Evolutionary conservation across 768 basidiomycete species (phyloP).

Genomic region (Russula emetica): DNA sequence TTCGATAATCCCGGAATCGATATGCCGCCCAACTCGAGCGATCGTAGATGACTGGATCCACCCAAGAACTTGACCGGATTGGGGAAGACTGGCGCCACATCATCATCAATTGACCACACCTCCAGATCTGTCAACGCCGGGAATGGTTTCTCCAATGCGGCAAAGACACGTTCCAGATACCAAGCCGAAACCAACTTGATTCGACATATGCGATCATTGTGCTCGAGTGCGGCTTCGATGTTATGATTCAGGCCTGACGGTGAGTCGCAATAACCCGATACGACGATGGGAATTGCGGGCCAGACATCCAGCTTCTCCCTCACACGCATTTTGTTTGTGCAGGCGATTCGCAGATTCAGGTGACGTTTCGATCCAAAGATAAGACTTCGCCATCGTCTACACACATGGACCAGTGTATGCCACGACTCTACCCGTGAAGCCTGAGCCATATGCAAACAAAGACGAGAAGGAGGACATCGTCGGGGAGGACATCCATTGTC

Average conservation of each 20-base stretch:
- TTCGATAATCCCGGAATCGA: neutral
- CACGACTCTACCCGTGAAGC: neutral
- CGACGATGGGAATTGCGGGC: neutral
- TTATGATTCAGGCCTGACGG: neutral
- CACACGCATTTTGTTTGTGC: neutral
- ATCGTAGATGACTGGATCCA: neutral
- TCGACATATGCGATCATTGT: neutral
- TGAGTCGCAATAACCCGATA: neutral
- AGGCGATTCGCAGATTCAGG: neutral
- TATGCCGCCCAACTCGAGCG: neutral
- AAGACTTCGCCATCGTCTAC: neutral
- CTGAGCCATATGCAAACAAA: neutral
- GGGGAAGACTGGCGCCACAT: neutral
- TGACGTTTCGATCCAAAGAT: neutral
- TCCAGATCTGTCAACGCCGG: neutral
- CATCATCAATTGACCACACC: neutral
- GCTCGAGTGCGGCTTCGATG: neutral
- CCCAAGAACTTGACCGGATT: neutral
- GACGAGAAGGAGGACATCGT: neutral
- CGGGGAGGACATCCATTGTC: neutral
- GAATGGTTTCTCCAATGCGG: neutral
- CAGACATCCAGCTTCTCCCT: neutral
- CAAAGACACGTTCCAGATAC: neutral
- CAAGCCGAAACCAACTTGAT: neutral
- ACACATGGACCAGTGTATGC: neutral